A percentile compares a stretch with the other conserved stretches of the same genome.
phyloP scores from a whole-genome alignment of 2,329 filamentous ascomycete genomes.

The Talaromyces amestolkiae region DNA sequence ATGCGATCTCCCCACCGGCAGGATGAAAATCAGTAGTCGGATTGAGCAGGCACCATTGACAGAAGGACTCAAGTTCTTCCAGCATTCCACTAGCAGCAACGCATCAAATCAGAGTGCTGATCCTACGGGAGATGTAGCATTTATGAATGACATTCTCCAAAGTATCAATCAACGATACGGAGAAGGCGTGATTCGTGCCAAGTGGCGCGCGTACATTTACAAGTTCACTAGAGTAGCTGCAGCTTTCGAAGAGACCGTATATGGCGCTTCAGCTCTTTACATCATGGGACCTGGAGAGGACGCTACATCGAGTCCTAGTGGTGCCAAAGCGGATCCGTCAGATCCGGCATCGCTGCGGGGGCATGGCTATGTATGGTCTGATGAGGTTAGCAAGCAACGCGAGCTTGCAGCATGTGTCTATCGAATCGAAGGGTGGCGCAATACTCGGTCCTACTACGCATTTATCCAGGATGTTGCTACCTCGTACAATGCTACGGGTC shows the following conservation, averaged over 20 bases:
- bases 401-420: conserved; percentile 90
- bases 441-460: conserved; percentile 90
- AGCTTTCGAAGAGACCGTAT: conserved; percentile 92
- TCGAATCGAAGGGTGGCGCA: conserved; percentile 94
- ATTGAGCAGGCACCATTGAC: conserved; percentile 79
- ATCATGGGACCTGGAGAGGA: conserved; percentile 71
- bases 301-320: conserved; percentile 47
- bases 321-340: conserved; percentile 33
- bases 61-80: conserved; percentile 83
- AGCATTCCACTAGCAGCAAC: conserved; percentile 40
- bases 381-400: conserved; percentile 73
- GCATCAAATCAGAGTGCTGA: conserved; percentile 48
- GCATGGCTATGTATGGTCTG: conserved; percentile 93
- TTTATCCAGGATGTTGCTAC: conserved; percentile 72
- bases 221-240: conserved; percentile 91
- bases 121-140: conserved; percentile 79
- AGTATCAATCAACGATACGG: conserved; percentile 84
- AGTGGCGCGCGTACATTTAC: conserved; percentile 91
- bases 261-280: conserved; percentile 85
- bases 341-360: conserved; percentile 62
- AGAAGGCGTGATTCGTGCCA: conserved; percentile 83
- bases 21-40: conserved; percentile 88
- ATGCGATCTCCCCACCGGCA: conserved; percentile 86
- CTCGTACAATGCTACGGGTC: conserved; percentile 38
- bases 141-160: conserved; percentile 81